Evolutionary conservation across 495 filamentous ascomycete species (phyloP).

Genomic region (Neurospora sp.): DNA sequence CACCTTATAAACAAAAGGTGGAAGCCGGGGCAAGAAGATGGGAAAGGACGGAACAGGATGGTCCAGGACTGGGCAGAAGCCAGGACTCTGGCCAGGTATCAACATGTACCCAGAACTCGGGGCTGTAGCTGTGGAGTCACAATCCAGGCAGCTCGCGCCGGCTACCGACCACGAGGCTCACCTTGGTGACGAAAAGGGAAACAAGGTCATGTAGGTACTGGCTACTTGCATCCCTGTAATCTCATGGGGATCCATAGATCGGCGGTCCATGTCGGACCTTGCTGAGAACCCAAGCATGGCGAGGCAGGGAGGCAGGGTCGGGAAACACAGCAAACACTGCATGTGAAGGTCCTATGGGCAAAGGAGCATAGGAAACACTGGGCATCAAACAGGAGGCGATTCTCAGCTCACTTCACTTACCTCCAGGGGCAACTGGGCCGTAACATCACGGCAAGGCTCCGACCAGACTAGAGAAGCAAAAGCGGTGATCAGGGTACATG

Average conservation of each 20-base stretch:
- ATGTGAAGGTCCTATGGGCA: background rate
- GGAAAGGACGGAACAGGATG: background rate
- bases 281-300: background rate
- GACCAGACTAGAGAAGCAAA: background rate
- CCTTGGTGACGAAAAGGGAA: background rate
- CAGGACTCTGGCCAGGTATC: constrained; percentile 5
- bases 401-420: background rate
- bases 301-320: background rate
- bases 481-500: background rate
- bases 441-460: background rate
- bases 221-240: background rate
- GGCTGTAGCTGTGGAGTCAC: constrained; percentile 7
- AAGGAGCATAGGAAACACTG: background rate
- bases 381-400: background rate
- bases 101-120: constrained; percentile 2
- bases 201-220: background rate
- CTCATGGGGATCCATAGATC: background rate
- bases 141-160: constrained; percentile 11
- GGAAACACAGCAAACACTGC: background rate
- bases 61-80: constrained; percentile 1
- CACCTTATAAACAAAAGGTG: background rate
- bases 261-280: background rate
- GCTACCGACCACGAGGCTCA: constrained; percentile 1
- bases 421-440: background rate
- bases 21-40: background rate